These are phyloP conservation scores for Fusarium sp. DNA, from an alignment of 2,329 filamentous ascomycete species.

Conservation along the genomic window DNA sequence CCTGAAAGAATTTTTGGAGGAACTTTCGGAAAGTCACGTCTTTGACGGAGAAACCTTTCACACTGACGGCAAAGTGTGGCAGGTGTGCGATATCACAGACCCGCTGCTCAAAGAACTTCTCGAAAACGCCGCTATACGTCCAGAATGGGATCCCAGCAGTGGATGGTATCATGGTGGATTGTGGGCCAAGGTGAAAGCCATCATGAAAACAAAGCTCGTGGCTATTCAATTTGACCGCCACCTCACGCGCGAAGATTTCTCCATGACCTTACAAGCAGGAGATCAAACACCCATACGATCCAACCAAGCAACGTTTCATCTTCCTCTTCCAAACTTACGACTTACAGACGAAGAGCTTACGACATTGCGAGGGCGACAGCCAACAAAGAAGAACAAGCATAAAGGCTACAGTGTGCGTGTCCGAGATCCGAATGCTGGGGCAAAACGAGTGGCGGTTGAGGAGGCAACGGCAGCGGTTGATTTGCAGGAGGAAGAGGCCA, in stretches of 20 bases:
- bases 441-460: conserved; percentile 34
- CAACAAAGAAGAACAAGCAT: conserved; percentile 54
- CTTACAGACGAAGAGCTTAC: conserved; percentile 55
- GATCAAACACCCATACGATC: conserved; percentile 53
- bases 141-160: conserved; percentile 72
- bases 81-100: conserved; percentile 92
- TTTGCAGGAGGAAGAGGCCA: conserved; percentile 44
- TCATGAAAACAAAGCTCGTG: conserved; percentile 89
- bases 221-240: conserved; percentile 70
- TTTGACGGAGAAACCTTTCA: conserved; percentile 84
- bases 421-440: conserved; percentile 40
- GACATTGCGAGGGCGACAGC: conserved; percentile 52
- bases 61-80: conserved; percentile 90
- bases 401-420: conserved; percentile 54
- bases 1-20: conserved; percentile 55
- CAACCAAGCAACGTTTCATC: conserved; percentile 50
- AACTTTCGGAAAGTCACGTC: conserved; percentile 71
- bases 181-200: conserved; percentile 84
- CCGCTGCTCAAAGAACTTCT: conserved; percentile 77
- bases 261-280: conserved; percentile 51
- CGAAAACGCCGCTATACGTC: conserved; percentile 69
- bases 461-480: conserved; percentile 32
- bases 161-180: conserved; percentile 90
- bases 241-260: conserved; percentile 57
- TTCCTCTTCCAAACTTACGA: conserved; percentile 53